Percentiles rank a stretch among this genome's conserved stretches.
phyloP scores from a whole-genome alignment of 805 yeast species.

The Barnettozyma sucrosica region DNA sequence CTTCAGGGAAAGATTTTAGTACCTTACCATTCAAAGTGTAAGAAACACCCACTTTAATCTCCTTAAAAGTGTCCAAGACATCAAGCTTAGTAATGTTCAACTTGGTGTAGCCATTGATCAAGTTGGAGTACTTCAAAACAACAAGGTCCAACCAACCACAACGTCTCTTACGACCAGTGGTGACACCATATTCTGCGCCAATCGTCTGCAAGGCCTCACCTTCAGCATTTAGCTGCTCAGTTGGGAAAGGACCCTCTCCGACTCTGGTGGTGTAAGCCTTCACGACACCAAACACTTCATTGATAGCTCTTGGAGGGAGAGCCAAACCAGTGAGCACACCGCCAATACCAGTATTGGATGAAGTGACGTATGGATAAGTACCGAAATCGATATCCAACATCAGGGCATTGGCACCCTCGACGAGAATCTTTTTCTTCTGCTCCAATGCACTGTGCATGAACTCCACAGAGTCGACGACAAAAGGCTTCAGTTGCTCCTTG shows the following conservation, averaged over 20 bases:
- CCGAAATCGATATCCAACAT: conserved; percentile 98
- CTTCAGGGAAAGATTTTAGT: conserved; percentile 86
- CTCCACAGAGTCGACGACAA: conserved; percentile 87
- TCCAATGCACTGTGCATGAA: conserved; percentile 75
- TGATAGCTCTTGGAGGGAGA: conserved; percentile 81
- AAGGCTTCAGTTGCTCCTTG: conserved; percentile 74
- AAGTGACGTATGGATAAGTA: conserved; percentile 95
- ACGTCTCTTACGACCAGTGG: conserved; percentile 98
- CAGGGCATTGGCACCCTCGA: conserved; percentile 97
- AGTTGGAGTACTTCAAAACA: conserved; percentile 83
- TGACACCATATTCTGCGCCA: conserved; percentile 96
- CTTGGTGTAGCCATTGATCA: conserved; percentile 92
- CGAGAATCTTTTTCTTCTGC: conserved; percentile 76
- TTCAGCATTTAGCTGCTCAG: conserved; percentile 83
- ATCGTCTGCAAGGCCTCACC: conserved; percentile 87
- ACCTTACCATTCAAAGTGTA: conserved; percentile 76
- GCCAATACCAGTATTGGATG: conserved; percentile 93
- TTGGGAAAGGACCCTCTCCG: conserved; percentile 99
- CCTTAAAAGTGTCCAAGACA: conserved; percentile 84
- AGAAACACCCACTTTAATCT: conserved; percentile 81
- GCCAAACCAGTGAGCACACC: conserved; percentile 98
- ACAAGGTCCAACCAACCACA: conserved; percentile 99
- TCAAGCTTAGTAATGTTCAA: conserved; percentile 94
- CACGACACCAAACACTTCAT: conserved; percentile 88
- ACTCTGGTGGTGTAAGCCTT: conserved; percentile 98